phyloP scores from a whole-genome alignment of 495 filamentous ascomycete species.

The Hypomontagnella monticulosa region DNA sequence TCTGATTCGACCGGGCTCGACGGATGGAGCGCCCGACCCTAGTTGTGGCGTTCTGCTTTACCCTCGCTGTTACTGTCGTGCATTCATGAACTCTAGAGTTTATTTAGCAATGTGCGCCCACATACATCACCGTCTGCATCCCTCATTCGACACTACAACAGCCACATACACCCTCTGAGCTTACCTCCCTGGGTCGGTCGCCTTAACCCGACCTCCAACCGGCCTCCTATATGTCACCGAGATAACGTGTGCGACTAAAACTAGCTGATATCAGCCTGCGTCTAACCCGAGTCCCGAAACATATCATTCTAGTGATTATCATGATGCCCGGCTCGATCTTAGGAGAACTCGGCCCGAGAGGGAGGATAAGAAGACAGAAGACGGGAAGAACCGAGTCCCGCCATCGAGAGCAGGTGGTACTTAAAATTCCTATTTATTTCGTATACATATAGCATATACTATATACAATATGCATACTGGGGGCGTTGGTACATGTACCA shows the following conservation, averaged over 20 bases:
- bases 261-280: slow-evolving; percentile 28
- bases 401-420: slow-evolving; percentile 8
- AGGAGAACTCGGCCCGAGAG: slow-evolving; percentile 23
- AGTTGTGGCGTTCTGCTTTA: slow-evolving; percentile 25
- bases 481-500: neutral
- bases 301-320: slow-evolving; percentile 9
- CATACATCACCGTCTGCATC: slow-evolving; percentile 20
- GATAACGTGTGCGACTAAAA: slow-evolving; percentile 25
- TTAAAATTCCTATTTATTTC: neutral
- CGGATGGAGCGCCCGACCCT: slow-evolving; percentile 38
- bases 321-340: neutral
- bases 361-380: neutral
- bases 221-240: slow-evolving; percentile 23
- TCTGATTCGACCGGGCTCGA: slow-evolving; percentile 46
- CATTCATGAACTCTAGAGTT: slow-evolving; percentile 28
- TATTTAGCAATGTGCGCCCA: slow-evolving; percentile 35
- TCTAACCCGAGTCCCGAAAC: slow-evolving; percentile 28
- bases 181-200: slow-evolving; percentile 16
- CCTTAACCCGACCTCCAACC: slow-evolving; percentile 15
- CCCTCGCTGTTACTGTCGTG: slow-evolving; percentile 22
- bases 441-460: neutral
- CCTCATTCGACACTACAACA: slow-evolving; percentile 26
- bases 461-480: neutral
- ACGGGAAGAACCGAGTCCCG: slow-evolving; percentile 21
- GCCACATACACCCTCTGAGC: slow-evolving; percentile 12